Base-by-base conservation (phyloP, 164 flowering plant species). In the Stephania yunnanensis region DNA sequence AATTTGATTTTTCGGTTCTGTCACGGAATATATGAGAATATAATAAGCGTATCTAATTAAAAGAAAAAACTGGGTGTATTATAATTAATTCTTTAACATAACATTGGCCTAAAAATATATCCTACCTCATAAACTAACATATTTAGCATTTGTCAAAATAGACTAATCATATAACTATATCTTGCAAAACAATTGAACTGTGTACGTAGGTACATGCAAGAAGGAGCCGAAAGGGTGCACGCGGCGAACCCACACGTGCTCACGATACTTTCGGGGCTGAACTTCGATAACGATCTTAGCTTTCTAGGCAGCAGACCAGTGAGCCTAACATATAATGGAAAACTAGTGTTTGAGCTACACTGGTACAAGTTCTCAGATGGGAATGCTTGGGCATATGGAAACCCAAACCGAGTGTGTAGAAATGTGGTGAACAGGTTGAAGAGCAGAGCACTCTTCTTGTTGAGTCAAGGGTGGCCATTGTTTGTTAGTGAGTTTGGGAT, bases 221-320 rank as follows among this genome's bases (percentile, higher is more conserved):
- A 68, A 81, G 97, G 97, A 66, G 98, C 97, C 1, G 98, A 92
- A 83, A 89, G 91, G 50, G 94, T 92, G 73, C 98, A 93, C 74
- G 66, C 86, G 10, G 92, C 93, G 5, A 93, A 92, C 78, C 92
- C 97, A 8, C 66, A 91, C 29, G 83, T 89, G 73, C 87, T 93
- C 0, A 87, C 91, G 8, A 89, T 93, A 30, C 84, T 92, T n/a
- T 92, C 97, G 0, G 98, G 97, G 29, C 74, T 92, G 36, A 80
- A 66, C 45, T 92, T 63, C 75, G 94, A 87, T 81, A 83, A 64
- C 11, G 94, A 90, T 76, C 71, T 93, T 0, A 81, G 86, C 3
- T 93, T 91, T 80, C 80, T 90, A 1, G 72, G 10, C 0, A 77
- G 77, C 7, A 77, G 79, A 22, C 87, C 85, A 4, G 79, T 91